Base-by-base conservation (phyloP, 192 early-diverging fungal genomes). In the Podochytrium sp. region DNA sequence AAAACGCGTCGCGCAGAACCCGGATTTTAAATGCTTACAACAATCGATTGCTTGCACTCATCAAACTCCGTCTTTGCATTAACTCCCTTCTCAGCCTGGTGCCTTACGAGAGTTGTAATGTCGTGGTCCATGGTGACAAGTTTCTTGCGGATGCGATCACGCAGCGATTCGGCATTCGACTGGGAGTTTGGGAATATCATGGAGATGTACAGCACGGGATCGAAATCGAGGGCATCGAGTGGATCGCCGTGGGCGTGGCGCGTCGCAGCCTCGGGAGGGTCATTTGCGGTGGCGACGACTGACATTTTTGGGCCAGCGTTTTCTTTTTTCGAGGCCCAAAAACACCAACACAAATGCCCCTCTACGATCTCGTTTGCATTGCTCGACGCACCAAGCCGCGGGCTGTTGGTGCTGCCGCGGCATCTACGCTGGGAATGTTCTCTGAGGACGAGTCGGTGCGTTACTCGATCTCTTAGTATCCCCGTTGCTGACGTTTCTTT, bases 161-260 rank as follows among this genome's bases (percentile, higher is more conserved):
- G 76, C 0, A 92, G 92, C 14, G 78, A 70, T 60, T 96, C 95
- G 27, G 59, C 52, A 59, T 62, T 30, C 2, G 42, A 4, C 4
- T 29, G 4, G n/a, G 47, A 14, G 37, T 23, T 23, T 37, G 30
- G 58, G 30, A 47, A 75, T 81, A 92, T 88, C 91, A 83, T 89
- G 84, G 3, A 91, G 90, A 83, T 95, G 78, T 91, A 95, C 34
- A 89, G 85, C 0, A 86, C 85, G 1, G 91, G 85, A 68, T 90
- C 87, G 69, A 96, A 94, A 37, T 90, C 86, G 43, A 61, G 82
- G 10, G 83, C 81, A 74, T 92, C 91, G 12, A 94, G 78, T 1
- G 90, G 88, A 65, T 90, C 88, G 49, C 84, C 86, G 20, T 77
- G 76, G 29, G 23, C 47, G n/a, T n/a, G n/a, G n/a, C n/a, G n/a